Evolutionary conservation across 2,329 filamentous ascomycete genomes (phyloP), one percentile per base, ranked within the genome.

Genomic region (Xylaria sp.): DNA sequence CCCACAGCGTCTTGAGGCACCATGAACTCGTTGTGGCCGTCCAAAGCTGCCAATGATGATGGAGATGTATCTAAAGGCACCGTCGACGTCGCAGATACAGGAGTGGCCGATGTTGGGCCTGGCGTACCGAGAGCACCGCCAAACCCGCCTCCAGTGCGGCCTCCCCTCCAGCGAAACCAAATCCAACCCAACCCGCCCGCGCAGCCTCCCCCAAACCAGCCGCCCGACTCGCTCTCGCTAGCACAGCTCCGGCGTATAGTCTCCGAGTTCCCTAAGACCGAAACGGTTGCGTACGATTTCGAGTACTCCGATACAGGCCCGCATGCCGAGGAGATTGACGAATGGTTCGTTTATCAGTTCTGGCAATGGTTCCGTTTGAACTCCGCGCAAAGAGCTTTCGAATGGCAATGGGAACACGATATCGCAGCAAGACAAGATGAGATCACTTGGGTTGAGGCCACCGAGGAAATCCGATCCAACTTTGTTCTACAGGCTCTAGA

Each of bases 271-370:
- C 88, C 88, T 16, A 84, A 83, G 59, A 69, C 79, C 47, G 89
- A 92, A 61, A 83, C 88, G 45, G 78, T 82, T 40, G 85, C 86
- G 9, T 99, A 99, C 77, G 92, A 94, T 56, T 99, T 96, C 70
- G 84, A 83, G 59, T 93, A 93, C 74, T 77, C 82, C 21, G 89
- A 93, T 71, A 82, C 83, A 51, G 86, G 87, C 19, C 77, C 85
- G 0, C 88, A 96, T 64, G 85, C 90, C 17, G 91, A 94, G 60
- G 94, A 99, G 76, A 80, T 99, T 44, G 91, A 97, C 69, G 94
- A 99, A 75, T 99, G 94, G 94, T 99, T 99, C 73, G 86, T 88
- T 48, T 97, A 97, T 73, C 89, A 89, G 64, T 87, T 91, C 58
- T 89, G 90, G 72, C 92, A 97, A 69, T 90, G 90, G 74, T 82